Base-by-base conservation (phyloP, 2,329 filamentous ascomycete genomes). In the Aureobasidium uvarum region DNA sequence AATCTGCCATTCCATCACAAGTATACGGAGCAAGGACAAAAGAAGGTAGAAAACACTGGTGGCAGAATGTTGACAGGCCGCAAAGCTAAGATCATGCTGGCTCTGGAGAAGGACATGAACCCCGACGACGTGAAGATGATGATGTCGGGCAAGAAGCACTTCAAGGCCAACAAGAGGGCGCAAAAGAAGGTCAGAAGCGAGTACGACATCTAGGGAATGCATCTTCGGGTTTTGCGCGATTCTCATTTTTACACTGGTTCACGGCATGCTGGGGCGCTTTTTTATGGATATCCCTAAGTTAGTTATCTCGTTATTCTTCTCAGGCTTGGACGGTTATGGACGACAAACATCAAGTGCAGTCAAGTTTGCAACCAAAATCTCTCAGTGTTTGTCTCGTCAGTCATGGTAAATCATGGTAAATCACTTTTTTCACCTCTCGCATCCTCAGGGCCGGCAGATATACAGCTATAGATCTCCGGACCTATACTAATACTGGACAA, bases 1-100 rank as follows among this genome's bases (percentile, higher is more conserved):
- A 87, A 80, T 65, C 87, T 87, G 81, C 93, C 95, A 0, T 98
- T 98, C 80, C 94, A 88, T 77, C 86, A 95, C 79, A 90, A 95
- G 79, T 96, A 97, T 78, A 88, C 87, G 3, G 85, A 95, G 77
- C 92, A 96, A 74, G 92, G 92, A 5, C 80, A 80, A 52, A 79
- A 76, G 6, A 31, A 68, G 25, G 64, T 60, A 10, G 67, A 59
- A 28, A 45, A 51, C 14, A 77, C 79, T 5, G 81, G 66, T n/a
- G 66, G 82, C 18, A 96, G 91, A 79, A 81, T 89, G 68, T 78
- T 97, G 54, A 91, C 86, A 20, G 93, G 93, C 0, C 84, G 95
- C 67, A 99, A 99, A 77, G 85, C 91, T 59, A 87, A 87, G 73
- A 83, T 89, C 45, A 86, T 97, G 81, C 81, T 91, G 59, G 94